A percentile compares a stretch with the other conserved stretches of the same genome.
Evolutionary conservation across 441 rosid species (phyloP).

Genomic region (Erysimum pusillum): DNA sequence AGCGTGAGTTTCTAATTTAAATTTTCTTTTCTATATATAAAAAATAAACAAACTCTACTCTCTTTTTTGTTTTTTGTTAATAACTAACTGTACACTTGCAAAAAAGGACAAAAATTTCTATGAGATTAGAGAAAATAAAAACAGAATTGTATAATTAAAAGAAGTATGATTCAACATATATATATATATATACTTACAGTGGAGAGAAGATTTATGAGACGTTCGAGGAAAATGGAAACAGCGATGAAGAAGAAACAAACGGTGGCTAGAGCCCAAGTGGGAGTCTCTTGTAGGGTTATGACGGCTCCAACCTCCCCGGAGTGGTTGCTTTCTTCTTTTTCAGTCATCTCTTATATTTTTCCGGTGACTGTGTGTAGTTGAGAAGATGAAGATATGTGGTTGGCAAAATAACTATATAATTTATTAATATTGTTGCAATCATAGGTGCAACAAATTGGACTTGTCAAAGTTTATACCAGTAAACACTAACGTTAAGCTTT

Average conservation of each 20-base stretch:
- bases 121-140: too few relatives aligned
- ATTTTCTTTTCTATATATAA: too few relatives aligned
- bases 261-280: constrained; percentile 78
- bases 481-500: constrained; percentile 6
- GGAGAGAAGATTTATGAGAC: constrained; percentile 61
- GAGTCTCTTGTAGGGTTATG: constrained; percentile 61
- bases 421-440: background rate
- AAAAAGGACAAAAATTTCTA: too few relatives aligned
- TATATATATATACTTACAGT: constrained; percentile 48
- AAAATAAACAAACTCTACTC: too few relatives aligned
- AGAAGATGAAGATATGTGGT: constrained; percentile 20
- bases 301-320: background rate
- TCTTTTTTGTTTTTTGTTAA: too few relatives aligned
- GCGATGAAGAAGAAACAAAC: constrained; percentile 67
- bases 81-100: too few relatives aligned
- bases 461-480: constrained; percentile 25
- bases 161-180: background rate
- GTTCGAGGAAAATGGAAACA: constrained; percentile 63
- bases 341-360: constrained; percentile 23
- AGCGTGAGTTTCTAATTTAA: too few relatives aligned
- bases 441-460: constrained; percentile 3
- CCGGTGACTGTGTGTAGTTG: background rate
- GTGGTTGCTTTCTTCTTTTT: constrained; percentile 12
- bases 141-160: too few relatives aligned
- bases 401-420: background rate